Conservation (phyloP, 176 grass and related monocot species). For the Melocanna baccifera region DNA sequence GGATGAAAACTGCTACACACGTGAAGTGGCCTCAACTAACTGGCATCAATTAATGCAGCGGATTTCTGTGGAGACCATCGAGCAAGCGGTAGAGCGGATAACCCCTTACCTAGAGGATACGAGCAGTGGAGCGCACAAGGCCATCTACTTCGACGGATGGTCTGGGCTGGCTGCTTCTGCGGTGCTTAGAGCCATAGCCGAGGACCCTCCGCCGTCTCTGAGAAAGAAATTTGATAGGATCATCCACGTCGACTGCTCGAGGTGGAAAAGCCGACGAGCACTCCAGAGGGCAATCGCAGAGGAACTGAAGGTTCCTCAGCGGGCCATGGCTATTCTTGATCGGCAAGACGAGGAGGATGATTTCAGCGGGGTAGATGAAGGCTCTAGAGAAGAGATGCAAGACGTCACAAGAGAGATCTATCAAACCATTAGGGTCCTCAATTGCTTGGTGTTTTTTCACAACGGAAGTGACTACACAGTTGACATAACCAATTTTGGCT, state of each 20-base stretch:
- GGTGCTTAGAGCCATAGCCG: background rate
- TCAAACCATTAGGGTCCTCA: no score
- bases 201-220: fast-evolving
- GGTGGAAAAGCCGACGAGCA: background rate
- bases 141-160: background rate
- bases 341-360: background rate
- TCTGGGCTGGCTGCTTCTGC: background rate
- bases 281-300: background rate
- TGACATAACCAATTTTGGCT: fast-evolving
- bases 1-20: background rate
- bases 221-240: background rate
- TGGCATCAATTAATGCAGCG: background rate
- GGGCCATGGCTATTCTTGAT: background rate
- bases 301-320: background rate
- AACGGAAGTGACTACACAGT: fast-evolving
- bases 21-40: background rate
- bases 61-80: fast-evolving
- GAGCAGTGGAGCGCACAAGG: no score
- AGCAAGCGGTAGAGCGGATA: fast-evolving
- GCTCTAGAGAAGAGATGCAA: fast-evolving
- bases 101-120: background rate
- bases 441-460: background rate
- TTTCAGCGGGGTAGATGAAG: background rate
- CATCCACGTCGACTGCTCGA: background rate
- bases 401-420: fast-evolving